A percentile compares a stretch with the other conserved stretches of the same genome.
Evolutionary conservation across 2,329 filamentous ascomycete genomes (phyloP).

Genomic region (Diaporthe sp.): DNA sequence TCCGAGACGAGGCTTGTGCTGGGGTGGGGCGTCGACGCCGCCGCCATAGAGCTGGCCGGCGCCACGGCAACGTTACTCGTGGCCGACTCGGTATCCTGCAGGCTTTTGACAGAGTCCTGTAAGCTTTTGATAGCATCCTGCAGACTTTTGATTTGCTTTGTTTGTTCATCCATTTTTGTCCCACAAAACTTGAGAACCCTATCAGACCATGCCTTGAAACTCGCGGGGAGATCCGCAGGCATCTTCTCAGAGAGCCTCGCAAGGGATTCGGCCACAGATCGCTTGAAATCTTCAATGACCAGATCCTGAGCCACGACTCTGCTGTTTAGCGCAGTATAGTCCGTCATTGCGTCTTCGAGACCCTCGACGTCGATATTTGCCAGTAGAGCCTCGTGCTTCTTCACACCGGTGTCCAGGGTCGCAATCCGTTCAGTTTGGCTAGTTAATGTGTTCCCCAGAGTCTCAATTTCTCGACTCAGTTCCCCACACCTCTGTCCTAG

Average conservation of each 20-base stretch:
- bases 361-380: conserved; percentile 22
- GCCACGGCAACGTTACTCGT: not conserved
- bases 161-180: not conserved
- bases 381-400: conserved; percentile 1
- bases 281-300: not conserved
- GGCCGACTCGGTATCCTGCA: not conserved
- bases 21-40: not conserved
- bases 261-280: not conserved
- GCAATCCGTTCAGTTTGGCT: conserved; percentile 9
- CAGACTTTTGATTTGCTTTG: not conserved
- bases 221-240: not conserved
- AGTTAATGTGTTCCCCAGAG: not conserved
- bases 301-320: not conserved
- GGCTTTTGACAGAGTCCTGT: not conserved
- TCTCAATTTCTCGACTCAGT: not conserved
- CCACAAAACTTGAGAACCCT: not conserved
- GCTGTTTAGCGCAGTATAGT: conserved; percentile 13
- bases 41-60: too few relatives aligned
- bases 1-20: not conserved
- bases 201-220: conserved; percentile 14
- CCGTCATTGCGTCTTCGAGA: not conserved
- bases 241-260: not conserved
- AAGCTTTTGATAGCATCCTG: not conserved
- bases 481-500: not conserved
- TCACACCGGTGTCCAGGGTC: not conserved